Base-by-base conservation (phyloP, 148 eudicot genomes). In the Silene uniflora region DNA sequence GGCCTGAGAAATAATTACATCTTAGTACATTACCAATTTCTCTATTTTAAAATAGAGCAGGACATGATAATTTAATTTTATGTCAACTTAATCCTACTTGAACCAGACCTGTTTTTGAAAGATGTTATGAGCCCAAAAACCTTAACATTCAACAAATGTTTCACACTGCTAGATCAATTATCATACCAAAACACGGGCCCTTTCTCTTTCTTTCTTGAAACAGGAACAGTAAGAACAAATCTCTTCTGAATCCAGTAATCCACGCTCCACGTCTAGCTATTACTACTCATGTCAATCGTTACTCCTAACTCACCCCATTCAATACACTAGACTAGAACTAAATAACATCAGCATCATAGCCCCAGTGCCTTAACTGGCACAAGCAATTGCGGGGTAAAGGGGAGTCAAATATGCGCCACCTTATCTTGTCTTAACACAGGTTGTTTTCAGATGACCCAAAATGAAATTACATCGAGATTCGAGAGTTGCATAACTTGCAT, bases 1-100 rank as follows among this genome's bases (percentile, higher is more conserved):
- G 61, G 99, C 97, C 99, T 95, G 74, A 54, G 7, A 62, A 77
- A n/a, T 44, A 12, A 24, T 67, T 18, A 16, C 16, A 12, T 35
- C 35, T 18, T 29, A 72, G 17, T 3, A 56, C 23, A 35, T 72
- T 22, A 16, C 17, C 27, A 10, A 27, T 46, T 32, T 7, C 21
- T 22, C 66, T 35, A 11, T 8, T 27, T 49, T 64, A 59, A 52
- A 59, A 69, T 6, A 75, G 21, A n/a, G 27, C 7, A 39, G 29
- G 47, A 58, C 59, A 14, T 3, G 22, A 22, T 11, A 24, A 65
- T 7, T 64, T 47, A 29, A 68, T 14, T 25, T 22, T 46, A 42
- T 10, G 21, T 18, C 49, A 49, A 8, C 47, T 16, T 21, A 42
- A 65, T 21, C 13, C 16, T 22, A 44, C n/a, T 14, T 11, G 58